phyloP scores from a whole-genome alignment of 192 early-diverging fungal species.

The Rhizophagus sp. region DNA sequence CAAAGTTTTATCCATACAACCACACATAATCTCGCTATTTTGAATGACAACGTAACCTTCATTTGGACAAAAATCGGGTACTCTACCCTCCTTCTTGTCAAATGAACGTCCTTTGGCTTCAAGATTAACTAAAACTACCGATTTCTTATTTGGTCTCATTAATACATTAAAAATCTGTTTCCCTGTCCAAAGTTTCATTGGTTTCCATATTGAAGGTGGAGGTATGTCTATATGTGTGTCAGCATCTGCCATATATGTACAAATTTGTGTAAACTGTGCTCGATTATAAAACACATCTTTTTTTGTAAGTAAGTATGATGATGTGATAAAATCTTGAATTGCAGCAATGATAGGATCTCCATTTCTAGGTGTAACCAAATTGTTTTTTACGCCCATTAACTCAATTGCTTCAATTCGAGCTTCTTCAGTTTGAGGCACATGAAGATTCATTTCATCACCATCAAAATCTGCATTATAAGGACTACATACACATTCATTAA shows the following conservation, averaged over 20 bases:
- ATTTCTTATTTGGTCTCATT: constrained; percentile 77
- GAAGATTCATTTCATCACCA: constrained; percentile 99
- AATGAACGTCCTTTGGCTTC: constrained; percentile 85
- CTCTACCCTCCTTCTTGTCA: constrained; percentile 56
- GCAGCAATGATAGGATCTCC: constrained; percentile 98
- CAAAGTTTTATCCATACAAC: constrained; percentile 89
- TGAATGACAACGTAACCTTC: constrained; percentile 91
- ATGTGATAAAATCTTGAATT: constrained; percentile 99
- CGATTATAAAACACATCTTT: constrained; percentile 97
- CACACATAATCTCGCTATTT: constrained; percentile 95
- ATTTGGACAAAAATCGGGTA: constrained; percentile 79
- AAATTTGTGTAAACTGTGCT: constrained; percentile 88
- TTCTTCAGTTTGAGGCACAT: constrained; percentile 99
- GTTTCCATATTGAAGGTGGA: constrained; percentile 90
- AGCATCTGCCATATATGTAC: constrained; percentile 89
- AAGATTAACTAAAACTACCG: constrained; percentile 77
- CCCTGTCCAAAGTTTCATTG: constrained; percentile 90
- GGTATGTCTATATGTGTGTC: constrained; percentile 86
- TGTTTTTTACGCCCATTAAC: constrained; percentile 96
- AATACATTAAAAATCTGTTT: constrained; percentile 93
- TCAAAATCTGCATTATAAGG: constrained; percentile 99
- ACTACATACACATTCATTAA: constrained; percentile 99
- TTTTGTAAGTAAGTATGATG: constrained; percentile 88
- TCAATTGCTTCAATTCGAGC: constrained; percentile 94
- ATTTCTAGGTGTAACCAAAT: constrained; percentile 97